Evolutionary conservation across 257 asterid genomes (phyloP), one percentile per base, ranked within the genome.

Genomic region (Nicotiana knightiana): DNA sequence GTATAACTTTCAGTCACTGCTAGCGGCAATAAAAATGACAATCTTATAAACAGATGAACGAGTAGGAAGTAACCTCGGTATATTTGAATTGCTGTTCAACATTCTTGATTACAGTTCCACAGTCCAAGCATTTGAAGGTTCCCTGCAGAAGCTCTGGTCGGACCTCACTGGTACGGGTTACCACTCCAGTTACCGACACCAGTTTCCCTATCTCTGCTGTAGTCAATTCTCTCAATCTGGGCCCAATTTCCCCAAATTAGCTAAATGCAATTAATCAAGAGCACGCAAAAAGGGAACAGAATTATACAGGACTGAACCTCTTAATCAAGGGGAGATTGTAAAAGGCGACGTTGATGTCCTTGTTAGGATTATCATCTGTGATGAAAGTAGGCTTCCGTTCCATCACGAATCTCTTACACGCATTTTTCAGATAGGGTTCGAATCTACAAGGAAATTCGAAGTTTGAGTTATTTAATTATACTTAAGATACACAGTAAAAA

Each of bases 1-100:
- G 51, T 43, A 43, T 43, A 43, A 8, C 51, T 43, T 43, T 9
- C 12, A 9, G 12, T 43, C 51, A 43, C 51, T 43, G 2, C 51
- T 11, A 43, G 51, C 51, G 9, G 51, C 51, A 43, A 43, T 43
- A 43, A 43, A 39, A 43, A 43, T 43, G 51, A 43, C 12, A 43
- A 43, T 43, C 51, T 43, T 43, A 43, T 43, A 43, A 43, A 43
- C 51, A 43, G 11, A 16, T n/a, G 39, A 7, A n/a, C 10, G n/a
- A 16, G 28, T 13, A 46, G 2, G 68, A 82, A 51, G 53, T 37
- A 62, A 95, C 99, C 99, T 96, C 99, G 1, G 97, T 91, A 84
- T 94, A 96, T 89, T 96, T 96, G 90, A 92, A 96, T 63, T 96
- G 98, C 81, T 96, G 98, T 63, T 96, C 99, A 26, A 93, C 94